phyloP scores from a whole-genome alignment of 2,329 filamentous ascomycete genomes.

The Beauveria medogensis region DNA sequence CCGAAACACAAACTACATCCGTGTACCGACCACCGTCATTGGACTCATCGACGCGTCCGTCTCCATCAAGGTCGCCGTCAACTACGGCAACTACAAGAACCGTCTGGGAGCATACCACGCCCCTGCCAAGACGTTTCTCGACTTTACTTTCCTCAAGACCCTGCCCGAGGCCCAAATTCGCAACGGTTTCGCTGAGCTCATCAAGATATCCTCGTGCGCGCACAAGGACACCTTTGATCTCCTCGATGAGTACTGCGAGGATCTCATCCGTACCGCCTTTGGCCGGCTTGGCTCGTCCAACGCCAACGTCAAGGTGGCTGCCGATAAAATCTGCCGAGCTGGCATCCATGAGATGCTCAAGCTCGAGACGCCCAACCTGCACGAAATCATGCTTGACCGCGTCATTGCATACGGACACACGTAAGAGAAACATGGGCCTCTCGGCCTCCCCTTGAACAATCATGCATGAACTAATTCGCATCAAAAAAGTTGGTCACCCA shows the following conservation, averaged over 20 bases:
- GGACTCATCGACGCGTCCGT: slow-evolving; percentile 69
- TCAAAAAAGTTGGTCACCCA: slow-evolving; percentile 52
- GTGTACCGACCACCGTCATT: slow-evolving; percentile 66
- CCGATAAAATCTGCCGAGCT: slow-evolving; percentile 59
- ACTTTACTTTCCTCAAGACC: slow-evolving; percentile 64
- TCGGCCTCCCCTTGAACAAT: no score
- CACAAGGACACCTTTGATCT: slow-evolving; percentile 58
- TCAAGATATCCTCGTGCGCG: slow-evolving; percentile 67
- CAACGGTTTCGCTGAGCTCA: slow-evolving; percentile 67
- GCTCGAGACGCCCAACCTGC: slow-evolving; percentile 64
- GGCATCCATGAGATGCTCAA: slow-evolving; percentile 67
- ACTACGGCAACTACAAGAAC: slow-evolving; percentile 71
- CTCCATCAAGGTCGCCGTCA: slow-evolving; percentile 71
- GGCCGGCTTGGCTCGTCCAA: slow-evolving; percentile 50
- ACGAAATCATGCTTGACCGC: slow-evolving; percentile 63
- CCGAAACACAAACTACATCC: slow-evolving; percentile 65
- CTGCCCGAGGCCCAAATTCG: slow-evolving; percentile 60
- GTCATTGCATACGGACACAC: slow-evolving; percentile 70
- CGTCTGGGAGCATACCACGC: slow-evolving; percentile 66
- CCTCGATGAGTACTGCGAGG: slow-evolving; percentile 61
- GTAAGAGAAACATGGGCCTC: slow-evolving; percentile 26
- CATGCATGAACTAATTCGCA: not conserved
- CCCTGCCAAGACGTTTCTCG: slow-evolving; percentile 63
- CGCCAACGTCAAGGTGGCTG: slow-evolving; percentile 48
- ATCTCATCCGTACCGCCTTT: slow-evolving; percentile 57